phyloP scores from a whole-genome alignment of 495 filamentous ascomycete species.

The Neurospora intermedia region DNA sequence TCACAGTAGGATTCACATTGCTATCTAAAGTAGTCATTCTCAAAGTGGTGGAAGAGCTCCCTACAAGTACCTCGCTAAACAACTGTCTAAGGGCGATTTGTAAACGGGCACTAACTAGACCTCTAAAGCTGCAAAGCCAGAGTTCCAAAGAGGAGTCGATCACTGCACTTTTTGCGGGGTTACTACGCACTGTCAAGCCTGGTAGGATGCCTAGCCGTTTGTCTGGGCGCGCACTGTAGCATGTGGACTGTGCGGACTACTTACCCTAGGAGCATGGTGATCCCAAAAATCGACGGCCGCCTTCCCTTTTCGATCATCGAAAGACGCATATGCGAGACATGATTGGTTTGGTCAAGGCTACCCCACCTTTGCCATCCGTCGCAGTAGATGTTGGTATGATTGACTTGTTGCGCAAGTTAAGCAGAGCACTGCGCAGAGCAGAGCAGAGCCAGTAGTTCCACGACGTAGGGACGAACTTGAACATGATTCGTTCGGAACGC shows the following conservation, averaged over 20 bases:
- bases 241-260: neutral
- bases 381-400: neutral
- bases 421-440: neutral
- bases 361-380: neutral
- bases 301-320: conserved; percentile 3
- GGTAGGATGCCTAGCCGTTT: neutral
- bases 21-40: no score
- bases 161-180: neutral
- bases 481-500: neutral
- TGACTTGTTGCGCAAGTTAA: neutral
- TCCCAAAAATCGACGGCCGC: neutral
- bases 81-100: no score
- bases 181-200: neutral
- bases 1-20: no score
- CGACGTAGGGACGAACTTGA: neutral
- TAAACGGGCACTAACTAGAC: neutral
- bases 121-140: neutral
- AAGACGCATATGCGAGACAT: neutral
- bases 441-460: neutral
- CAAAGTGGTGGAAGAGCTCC: no score
- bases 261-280: neutral
- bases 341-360: neutral
- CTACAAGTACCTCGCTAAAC: no score
- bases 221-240: neutral
- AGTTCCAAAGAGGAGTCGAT: neutral